Evolutionary conservation across 73 alveolate species (phyloP), one percentile per base, ranked within the genome.

Genomic region (Durusdinium trenchii): DNA sequence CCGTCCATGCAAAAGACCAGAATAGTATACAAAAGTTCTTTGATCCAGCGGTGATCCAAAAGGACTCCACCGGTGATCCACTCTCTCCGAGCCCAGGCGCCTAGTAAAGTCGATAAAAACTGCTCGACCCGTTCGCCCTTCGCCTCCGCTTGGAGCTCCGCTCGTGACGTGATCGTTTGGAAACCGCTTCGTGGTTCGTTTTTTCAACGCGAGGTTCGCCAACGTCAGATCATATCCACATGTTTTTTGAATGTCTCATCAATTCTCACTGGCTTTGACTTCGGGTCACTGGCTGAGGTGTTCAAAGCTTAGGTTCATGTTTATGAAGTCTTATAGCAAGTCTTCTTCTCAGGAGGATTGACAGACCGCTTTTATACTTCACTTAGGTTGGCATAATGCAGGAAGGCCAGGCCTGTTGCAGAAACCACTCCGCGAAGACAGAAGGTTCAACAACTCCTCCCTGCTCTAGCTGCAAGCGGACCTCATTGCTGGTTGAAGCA

Each of bases 391-490:
- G 23, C 16, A 71, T 71, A n/a, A 26, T 36, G 45, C 47, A 71
- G 46, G 32, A 7, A 42, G 40, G 57, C 23, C 52, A n/a, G 23
- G 89, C 98, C 98, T 91, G 98, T 52, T 91, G 98, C 60, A 91
- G 82, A 57, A 76, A 91, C 98, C 98, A 91, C 61, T 91, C 98
- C 9, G 98, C 98, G 43, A 91, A 76, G 32, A 91, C 98, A 12
- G 96, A 89, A 36, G 98, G 57, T 52, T 91, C 98, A 0, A 89
- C 98, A n/a, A 76, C 67, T 76, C 98, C 98, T 35, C 98, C 43
- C 60, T 91, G 87, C 46, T 91, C 98, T 35, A 91, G 98, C 57
- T 69, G 89, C 5, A 69, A 78, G 35, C 98, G 98, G 45, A 91
- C 98, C 98, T 91, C 45, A n/a, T n/a, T n/a, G n/a, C n/a, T n/a